A percentile compares a stretch with the other conserved stretches of the same genome.
Conservation (phyloP, 192 early-diverging fungal species). For the Coemansia umbellata region DNA sequence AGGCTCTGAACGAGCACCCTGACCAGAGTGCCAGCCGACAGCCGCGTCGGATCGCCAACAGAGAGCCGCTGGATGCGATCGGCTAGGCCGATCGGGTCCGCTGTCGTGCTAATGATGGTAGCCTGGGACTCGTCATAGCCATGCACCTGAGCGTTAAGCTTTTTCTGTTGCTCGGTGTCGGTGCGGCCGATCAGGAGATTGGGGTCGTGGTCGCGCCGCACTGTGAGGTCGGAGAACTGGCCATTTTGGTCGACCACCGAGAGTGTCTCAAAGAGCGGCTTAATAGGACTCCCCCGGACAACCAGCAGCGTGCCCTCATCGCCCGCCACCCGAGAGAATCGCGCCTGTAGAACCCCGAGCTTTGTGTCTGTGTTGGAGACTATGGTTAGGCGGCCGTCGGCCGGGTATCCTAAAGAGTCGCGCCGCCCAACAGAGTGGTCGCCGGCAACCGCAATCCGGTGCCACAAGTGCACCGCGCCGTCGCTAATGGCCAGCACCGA, state of each 20-base stretch:
- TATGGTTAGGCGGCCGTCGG: constrained; percentile 29
- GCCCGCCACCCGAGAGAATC: constrained; percentile 38
- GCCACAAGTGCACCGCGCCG: constrained; percentile 31
- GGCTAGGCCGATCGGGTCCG: constrained; percentile 21
- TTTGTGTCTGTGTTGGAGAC: neutral
- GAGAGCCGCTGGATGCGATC: constrained; percentile 42
- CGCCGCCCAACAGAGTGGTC: neutral
- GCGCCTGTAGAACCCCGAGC: constrained; percentile 21
- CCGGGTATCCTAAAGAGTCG: constrained; percentile 17
- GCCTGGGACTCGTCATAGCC: constrained; percentile 26
- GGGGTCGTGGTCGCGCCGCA: constrained; percentile 20
- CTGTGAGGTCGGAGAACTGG: constrained; percentile 20
- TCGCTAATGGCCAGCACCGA: constrained; percentile 38
- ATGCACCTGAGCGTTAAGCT: constrained; percentile 16
- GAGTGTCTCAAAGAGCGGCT: constrained; percentile 40
- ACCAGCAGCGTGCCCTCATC: constrained; percentile 26
- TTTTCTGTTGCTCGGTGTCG: constrained; percentile 9
- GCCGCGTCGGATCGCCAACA: constrained; percentile 5
- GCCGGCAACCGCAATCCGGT: constrained; percentile 23
- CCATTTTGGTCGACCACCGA: constrained; percentile 22
- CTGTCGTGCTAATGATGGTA: constrained; percentile 2
- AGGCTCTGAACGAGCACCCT: constrained; percentile 47
- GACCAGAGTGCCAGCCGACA: constrained; percentile 35
- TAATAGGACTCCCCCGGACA: constrained; percentile 30
- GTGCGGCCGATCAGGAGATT: constrained; percentile 8